Conservation (phyloP, 1,284 basidiomycete genomes). For the Cryptococcus sp. region DNA sequence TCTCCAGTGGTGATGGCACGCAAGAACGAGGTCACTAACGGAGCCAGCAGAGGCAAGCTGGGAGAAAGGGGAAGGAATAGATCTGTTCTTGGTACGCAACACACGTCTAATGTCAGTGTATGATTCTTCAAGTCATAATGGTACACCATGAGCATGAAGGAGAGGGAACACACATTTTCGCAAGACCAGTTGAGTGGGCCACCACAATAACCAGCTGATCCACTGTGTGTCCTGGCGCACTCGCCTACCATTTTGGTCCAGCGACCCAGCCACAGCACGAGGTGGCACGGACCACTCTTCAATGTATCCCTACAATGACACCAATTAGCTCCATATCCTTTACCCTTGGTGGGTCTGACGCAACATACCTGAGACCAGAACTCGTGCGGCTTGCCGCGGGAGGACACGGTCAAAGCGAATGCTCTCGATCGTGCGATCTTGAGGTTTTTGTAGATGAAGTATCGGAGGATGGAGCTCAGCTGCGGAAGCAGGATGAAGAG, state of each 20-base stretch:
- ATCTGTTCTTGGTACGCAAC: conserved; percentile 54
- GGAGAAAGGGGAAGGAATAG: conserved; percentile 66
- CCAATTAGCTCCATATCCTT: neutral
- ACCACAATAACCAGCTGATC: conserved; percentile 56
- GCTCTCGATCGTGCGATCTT: conserved; percentile 72
- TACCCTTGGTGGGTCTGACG: neutral
- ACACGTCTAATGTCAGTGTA: neutral
- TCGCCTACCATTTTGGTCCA: conserved; percentile 24
- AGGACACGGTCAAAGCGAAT: conserved; percentile 71
- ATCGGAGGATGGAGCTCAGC: conserved; percentile 69
- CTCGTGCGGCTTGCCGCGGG: conserved; percentile 73
- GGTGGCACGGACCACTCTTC: conserved; percentile 83
- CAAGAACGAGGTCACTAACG: conserved; percentile 66
- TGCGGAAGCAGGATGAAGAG: conserved; percentile 71
- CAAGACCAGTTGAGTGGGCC: conserved; percentile 60
- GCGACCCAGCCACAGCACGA: conserved; percentile 29
- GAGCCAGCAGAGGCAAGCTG: conserved; percentile 70
- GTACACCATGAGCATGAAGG: neutral
- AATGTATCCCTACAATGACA: conserved; percentile 63
- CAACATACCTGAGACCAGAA: conserved; percentile 64
- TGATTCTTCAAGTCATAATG: neutral
- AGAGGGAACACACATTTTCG: conserved; percentile 55
- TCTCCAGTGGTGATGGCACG: conserved; percentile 69
- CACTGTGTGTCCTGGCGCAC: conserved; percentile 36
- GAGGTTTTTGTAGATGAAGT: conserved; percentile 77